phyloP scores from a whole-genome alignment of 345 rosid species.

The Isatis tinctoria region DNA sequence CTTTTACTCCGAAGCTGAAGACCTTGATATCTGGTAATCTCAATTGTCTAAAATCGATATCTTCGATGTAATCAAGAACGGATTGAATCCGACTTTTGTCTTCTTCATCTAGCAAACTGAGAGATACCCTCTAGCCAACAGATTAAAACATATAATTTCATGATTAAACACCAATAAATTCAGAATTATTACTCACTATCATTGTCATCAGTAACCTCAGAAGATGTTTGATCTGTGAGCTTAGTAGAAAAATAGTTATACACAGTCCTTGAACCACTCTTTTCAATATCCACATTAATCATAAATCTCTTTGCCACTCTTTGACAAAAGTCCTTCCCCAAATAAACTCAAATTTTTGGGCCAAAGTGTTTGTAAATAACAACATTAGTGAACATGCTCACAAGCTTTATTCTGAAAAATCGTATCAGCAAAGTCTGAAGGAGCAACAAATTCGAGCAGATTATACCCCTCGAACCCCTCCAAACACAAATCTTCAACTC shows the following conservation, averaged over 20 bases:
- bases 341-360: background rate
- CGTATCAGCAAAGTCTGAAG: constrained; percentile 42
- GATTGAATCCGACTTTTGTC: constrained; percentile 43
- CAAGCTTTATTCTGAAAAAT: constrained; percentile 37
- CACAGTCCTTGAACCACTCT: constrained; percentile 64
- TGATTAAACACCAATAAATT: background rate
- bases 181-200: background rate
- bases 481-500: constrained; percentile 48
- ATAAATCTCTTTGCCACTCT: constrained; percentile 36
- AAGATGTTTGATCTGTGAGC: constrained; percentile 33
- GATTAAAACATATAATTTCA: background rate
- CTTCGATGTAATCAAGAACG: constrained; percentile 71
- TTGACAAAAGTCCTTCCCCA: no score
- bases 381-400: constrained; percentile 46
- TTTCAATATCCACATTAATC: constrained; percentile 47
- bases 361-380: background rate
- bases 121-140: constrained; percentile 34
- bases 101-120: constrained; percentile 38
- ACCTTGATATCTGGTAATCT: constrained; percentile 54
- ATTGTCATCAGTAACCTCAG: constrained; percentile 40
- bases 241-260: constrained; percentile 56
- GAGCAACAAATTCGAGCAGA: constrained; percentile 69
- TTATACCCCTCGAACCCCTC: constrained; percentile 57
- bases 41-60: constrained; percentile 70
- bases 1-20: constrained; percentile 56